Percentiles rank a stretch among this genome's conserved stretches.
phyloP scores from a whole-genome alignment of 225 moss, liverwort and hornwort genomes.

The Polytrichum formosum region DNA sequence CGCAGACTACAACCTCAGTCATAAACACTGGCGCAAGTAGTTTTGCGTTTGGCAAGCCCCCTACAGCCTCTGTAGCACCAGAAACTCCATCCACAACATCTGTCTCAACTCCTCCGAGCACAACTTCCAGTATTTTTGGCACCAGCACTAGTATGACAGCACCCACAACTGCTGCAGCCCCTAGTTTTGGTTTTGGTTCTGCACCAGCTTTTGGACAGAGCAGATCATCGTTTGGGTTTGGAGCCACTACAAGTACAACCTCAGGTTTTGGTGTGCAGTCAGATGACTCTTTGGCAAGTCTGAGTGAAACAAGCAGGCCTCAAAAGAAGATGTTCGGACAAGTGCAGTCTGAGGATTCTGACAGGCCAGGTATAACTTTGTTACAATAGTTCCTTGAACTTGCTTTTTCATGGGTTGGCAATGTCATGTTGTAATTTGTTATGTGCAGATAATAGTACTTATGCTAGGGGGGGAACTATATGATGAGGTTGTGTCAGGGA shows the following conservation, averaged over 20 bases:
- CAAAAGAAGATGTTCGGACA: constrained; percentile 49
- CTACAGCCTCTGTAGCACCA: constrained; percentile 16
- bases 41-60: constrained; percentile 29
- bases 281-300: constrained; percentile 21
- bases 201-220: constrained; percentile 34
- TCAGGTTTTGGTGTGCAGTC: constrained; percentile 16
- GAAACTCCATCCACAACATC: constrained; percentile 23
- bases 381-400: no score
- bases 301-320: constrained; percentile 33
- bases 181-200: constrained; percentile 26
- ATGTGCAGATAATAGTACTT: no score
- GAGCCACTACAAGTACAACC: constrained; percentile 22
- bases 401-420: background rate
- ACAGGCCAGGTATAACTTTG: constrained; percentile 19
- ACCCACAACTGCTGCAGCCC: constrained; percentile 12
- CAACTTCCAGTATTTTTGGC: constrained; percentile 29
- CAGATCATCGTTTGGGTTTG: constrained; percentile 37
- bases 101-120: constrained; percentile 12
- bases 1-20: constrained; percentile 18
- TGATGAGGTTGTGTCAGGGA: no score
- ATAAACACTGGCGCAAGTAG: constrained; percentile 24
- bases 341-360: constrained; percentile 18
- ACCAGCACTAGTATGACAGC: constrained; percentile 19
- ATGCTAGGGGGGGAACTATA: no score
- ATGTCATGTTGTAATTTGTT: no score